Conservation (phyloP, 495 filamentous ascomycete species). For the Neurospora sp. region DNA sequence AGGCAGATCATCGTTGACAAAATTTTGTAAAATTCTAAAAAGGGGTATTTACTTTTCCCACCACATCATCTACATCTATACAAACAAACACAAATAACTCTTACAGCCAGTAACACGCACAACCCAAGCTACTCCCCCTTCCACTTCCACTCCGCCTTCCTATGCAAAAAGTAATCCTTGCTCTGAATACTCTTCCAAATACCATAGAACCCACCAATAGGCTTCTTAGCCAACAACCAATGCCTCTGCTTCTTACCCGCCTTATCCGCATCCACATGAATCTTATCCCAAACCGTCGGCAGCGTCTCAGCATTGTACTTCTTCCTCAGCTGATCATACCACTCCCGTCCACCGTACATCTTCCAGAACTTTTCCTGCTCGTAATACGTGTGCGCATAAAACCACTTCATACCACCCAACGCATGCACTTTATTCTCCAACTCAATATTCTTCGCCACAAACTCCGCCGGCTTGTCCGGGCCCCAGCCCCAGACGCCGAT, state of each 20-base stretch:
- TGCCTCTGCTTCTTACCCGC: slow-evolving; percentile 19
- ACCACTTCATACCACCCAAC: slow-evolving; percentile 56
- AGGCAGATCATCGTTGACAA: not conserved
- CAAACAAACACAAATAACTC: too few relatives aligned
- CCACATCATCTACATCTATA: not conserved
- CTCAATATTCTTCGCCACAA: slow-evolving; percentile 48
- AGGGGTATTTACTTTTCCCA: not conserved
- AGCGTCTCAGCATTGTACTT: slow-evolving; percentile 43
- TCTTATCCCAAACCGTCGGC: slow-evolving; percentile 49
- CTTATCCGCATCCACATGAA: slow-evolving; percentile 27
- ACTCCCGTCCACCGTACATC: slow-evolving; percentile 39
- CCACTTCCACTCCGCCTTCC: slow-evolving; percentile 42
- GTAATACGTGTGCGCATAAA: slow-evolving; percentile 54
- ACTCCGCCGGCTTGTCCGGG: slow-evolving; percentile 26
- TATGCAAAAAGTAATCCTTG: slow-evolving; percentile 44
- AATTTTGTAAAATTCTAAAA: not conserved
- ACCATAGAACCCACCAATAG: slow-evolving; percentile 45
- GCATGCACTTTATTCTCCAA: slow-evolving; percentile 54
- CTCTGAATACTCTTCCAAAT: slow-evolving; percentile 46
- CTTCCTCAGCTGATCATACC: slow-evolving; percentile 41
- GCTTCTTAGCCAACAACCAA: slow-evolving; percentile 34
- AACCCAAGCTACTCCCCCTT: slow-evolving; percentile 8
- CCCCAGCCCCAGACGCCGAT: slow-evolving; percentile 48
- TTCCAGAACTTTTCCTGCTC: slow-evolving; percentile 43
- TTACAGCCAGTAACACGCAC: too few relatives aligned